Base-by-base conservation (phyloP, 768 basidiomycete species). In the Gelatoporia subvermispora region DNA sequence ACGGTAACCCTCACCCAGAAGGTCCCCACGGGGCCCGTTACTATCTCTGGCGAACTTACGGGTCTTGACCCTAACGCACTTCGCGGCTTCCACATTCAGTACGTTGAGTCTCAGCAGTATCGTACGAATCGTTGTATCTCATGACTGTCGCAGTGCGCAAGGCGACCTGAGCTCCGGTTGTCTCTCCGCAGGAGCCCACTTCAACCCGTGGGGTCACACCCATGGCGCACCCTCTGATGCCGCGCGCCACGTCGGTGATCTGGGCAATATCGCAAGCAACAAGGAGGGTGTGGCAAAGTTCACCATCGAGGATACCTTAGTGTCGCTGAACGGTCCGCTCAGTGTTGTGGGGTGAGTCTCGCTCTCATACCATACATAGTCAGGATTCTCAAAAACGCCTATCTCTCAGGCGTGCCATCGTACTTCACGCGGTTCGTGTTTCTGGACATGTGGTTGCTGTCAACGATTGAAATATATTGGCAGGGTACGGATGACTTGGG, bases 31-130 rank as follows among this genome's bases (percentile, higher is more conserved):
- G 75, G 73, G 2, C 75, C 80, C 21, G 84, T 88, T 42, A 77
- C 68, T 13, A 66, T 92, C 35, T 76, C 75, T 9, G 87, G 87
- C 22, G 71, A 77, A 45, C 69, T 93, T 53, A 72, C 67, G 48
- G 77, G 76, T 51, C 73, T 92, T 39, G 75, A 79, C 53, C 70
- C 81, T 4, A 72, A 72, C 42, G 71, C 82, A 4, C 61, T 71
- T 50, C 77, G 82, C 31, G 90, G 90, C 4, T 88, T 91, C 70
- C 90, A 92, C 66, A 69, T 93, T 48, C 89, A 93, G 87, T 88
- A 55, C 49, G 83, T 70, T 3, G 28, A 11, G 28, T 3, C 8
- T 4, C 22, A 23, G 15, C 15, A 25, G 25, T 22, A 18, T 9
- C 10, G 31, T 24, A 9, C 3, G 16, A 41, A 42, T 37, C 1